These are phyloP conservation scores for Polyporus tsugae DNA, from an alignment of 1,284 basidiomycete species.

Conservation along the genomic window DNA sequence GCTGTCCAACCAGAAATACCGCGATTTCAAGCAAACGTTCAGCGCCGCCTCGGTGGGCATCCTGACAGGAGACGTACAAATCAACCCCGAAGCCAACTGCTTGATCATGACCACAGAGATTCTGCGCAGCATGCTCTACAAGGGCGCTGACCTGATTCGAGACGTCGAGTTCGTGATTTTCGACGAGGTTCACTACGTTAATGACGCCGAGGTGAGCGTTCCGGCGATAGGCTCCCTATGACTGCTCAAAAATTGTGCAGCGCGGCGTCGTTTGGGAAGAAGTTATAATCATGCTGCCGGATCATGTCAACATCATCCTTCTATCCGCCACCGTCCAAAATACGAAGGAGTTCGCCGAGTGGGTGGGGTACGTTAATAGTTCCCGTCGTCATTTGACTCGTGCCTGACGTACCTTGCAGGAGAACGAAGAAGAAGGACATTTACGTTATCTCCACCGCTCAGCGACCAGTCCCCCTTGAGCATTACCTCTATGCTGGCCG, in stretches of 20 bases:
- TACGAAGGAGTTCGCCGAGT: conserved; percentile 98
- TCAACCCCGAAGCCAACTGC: conserved; percentile 98
- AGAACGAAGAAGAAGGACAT: conserved; percentile 99
- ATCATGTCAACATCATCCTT: conserved; percentile 96
- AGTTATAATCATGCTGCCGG: conserved; percentile 98
- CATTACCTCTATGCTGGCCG: conserved; percentile 96
- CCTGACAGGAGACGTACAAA: conserved; percentile 98
- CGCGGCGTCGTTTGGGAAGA: conserved; percentile 99
- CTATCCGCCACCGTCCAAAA: conserved; percentile 99
- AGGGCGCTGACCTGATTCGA: conserved; percentile 97
- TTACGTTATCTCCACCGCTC: conserved; percentile 97
- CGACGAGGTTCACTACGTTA: conserved; percentile 99
- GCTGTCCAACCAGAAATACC: conserved; percentile 98
- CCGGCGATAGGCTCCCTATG: conserved; percentile 8
- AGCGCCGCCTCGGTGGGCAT: conserved; percentile 94
- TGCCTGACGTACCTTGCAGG: conserved; percentile 50
- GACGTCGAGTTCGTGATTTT: conserved; percentile 99
- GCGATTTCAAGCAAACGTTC: conserved; percentile 98
- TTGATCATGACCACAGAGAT: conserved; percentile 99
- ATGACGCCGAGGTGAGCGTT: conserved; percentile 89
- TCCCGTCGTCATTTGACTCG: conserved; percentile 5
- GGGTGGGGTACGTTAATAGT: conserved; percentile 85
- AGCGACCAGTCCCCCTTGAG: conserved; percentile 96
- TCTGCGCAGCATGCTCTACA: conserved; percentile 97
- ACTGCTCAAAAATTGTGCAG: conserved; percentile 51